Evolutionary conservation across 1,284 basidiomycete genomes (phyloP).

Genomic region (Amylostereum areolatum): DNA sequence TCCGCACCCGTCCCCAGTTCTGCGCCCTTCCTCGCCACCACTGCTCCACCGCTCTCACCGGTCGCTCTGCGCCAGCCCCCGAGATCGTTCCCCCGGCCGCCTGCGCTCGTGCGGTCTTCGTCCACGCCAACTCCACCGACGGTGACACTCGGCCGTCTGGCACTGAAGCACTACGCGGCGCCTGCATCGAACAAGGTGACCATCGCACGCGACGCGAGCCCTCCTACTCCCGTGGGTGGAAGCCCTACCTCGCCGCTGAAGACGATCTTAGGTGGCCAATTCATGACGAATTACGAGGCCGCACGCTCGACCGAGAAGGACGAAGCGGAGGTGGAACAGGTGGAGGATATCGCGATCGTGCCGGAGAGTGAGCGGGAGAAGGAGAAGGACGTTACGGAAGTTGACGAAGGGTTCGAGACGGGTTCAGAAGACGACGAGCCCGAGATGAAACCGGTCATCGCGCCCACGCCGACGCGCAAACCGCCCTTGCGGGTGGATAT

Average conservation of each 20-base stretch:
- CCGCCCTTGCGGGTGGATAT: conserved; percentile 10
- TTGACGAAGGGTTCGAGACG: conserved; percentile 11
- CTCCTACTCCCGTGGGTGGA: neutral
- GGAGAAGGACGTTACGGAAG: conserved; percentile 4
- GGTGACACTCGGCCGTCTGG: conserved; percentile 10
- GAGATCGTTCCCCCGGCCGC: conserved; percentile 7
- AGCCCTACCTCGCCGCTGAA: neutral
- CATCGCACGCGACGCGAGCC: neutral
- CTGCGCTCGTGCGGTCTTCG: conserved; percentile 14
- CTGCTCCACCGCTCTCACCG: neutral
- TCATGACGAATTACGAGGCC: conserved; percentile 6
- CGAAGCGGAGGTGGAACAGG: conserved; percentile 3
- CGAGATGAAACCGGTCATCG: conserved; percentile 1
- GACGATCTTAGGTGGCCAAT: neutral
- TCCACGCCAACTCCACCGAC: conserved; percentile 18
- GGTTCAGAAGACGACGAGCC: conserved; percentile 10
- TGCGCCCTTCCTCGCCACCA: conserved; percentile 9
- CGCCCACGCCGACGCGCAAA: neutral
- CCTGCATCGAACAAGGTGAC: conserved; percentile 1
- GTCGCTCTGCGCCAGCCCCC: neutral
- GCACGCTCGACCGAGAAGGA: conserved; percentile 4
- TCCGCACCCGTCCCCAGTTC: conserved; percentile 9
- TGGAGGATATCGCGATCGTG: conserved; percentile 3
- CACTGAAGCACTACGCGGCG: conserved; percentile 13
- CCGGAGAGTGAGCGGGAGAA: neutral